Evolutionary conservation across 2,329 filamentous ascomycete genomes (phyloP).

Genomic region (Aspergillus sp.): DNA sequence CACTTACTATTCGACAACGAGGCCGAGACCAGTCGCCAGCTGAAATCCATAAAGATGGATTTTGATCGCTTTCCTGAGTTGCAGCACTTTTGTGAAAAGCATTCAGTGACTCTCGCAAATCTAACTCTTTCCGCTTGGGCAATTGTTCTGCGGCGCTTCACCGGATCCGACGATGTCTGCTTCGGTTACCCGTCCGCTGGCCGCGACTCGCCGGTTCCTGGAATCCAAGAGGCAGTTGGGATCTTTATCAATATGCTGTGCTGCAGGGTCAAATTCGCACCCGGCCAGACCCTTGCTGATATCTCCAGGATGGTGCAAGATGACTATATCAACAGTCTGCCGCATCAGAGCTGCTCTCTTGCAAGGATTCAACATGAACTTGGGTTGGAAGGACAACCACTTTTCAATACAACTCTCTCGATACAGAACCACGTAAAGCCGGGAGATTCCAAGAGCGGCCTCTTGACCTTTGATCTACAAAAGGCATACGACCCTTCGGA

Average conservation of each 20-base stretch:
- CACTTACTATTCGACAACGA: not conserved
- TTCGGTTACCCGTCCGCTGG: conserved; percentile 35
- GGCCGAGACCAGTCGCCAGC: not conserved
- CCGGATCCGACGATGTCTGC: conserved; percentile 28
- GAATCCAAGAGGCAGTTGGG: conserved; percentile 40
- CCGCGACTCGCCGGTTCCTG: conserved; percentile 37
- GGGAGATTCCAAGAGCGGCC: conserved; percentile 14
- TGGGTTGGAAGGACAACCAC: conserved; percentile 22
- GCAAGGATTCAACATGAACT: conserved; percentile 39
- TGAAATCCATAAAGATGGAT: not conserved
- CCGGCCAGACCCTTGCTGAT: conserved; percentile 27
- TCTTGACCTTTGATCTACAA: conserved; percentile 22
- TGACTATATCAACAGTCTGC: conserved; percentile 39
- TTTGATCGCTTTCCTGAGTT: not conserved
- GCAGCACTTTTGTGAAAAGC: conserved; percentile 22
- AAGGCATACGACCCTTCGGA: conserved; percentile 31
- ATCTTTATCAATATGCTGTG: conserved; percentile 49
- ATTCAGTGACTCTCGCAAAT: conserved; percentile 26
- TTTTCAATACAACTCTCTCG: conserved; percentile 36
- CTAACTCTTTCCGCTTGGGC: conserved; percentile 32
- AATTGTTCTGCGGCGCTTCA: conserved; percentile 25
- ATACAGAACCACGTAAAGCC: conserved; percentile 28
- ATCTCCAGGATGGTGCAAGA: conserved; percentile 37
- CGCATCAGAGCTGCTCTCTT: conserved; percentile 43
- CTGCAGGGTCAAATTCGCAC: conserved; percentile 35